Conservation (phyloP, 2,329 filamentous ascomycete genomes). For the Lithohypha guttulata region DNA sequence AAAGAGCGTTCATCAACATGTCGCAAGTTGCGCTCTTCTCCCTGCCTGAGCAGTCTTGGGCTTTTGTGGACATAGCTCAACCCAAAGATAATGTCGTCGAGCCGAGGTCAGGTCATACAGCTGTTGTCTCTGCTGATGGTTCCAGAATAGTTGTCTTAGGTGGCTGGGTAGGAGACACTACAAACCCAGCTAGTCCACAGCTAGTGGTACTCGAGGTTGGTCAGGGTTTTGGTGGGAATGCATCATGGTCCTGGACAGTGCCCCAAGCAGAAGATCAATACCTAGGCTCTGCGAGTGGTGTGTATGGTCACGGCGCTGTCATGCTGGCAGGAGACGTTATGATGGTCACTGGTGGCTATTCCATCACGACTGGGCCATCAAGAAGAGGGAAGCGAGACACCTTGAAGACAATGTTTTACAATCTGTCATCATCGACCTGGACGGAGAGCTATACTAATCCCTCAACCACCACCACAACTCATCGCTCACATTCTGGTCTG, state of each 20-base stretch:
- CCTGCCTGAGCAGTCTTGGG: slow-evolving; percentile 77
- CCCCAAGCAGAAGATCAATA: slow-evolving; percentile 31
- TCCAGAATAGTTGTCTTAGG: slow-evolving; percentile 67
- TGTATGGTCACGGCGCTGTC: slow-evolving; percentile 51
- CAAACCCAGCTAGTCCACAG: slow-evolving; percentile 68
- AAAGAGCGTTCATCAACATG: slow-evolving; percentile 83
- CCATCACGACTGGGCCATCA: slow-evolving; percentile 33
- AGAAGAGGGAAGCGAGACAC: slow-evolving; percentile 26
- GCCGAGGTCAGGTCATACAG: slow-evolving; percentile 79
- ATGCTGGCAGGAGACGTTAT: slow-evolving; percentile 53
- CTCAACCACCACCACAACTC: slow-evolving; percentile 16
- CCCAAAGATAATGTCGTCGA: slow-evolving; percentile 47
- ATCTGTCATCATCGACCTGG: slow-evolving; percentile 51
- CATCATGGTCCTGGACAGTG: slow-evolving; percentile 36
- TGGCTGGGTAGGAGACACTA: slow-evolving; percentile 81
- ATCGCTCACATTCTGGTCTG: slow-evolving; percentile 12
- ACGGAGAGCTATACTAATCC: slow-evolving; percentile 45
- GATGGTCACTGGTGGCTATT: slow-evolving; percentile 51
- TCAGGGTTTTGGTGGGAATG: slow-evolving; percentile 52
- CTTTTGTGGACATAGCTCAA: slow-evolving; percentile 58
- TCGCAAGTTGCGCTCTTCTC: slow-evolving; percentile 80
- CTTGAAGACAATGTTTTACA: slow-evolving; percentile 45
- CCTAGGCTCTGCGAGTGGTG: slow-evolving; percentile 34
- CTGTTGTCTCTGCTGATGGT: slow-evolving; percentile 70
- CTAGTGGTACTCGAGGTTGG: slow-evolving; percentile 67